Base-by-base conservation (phyloP, 306 rosid genomes). In the Glycine soja region DNA sequence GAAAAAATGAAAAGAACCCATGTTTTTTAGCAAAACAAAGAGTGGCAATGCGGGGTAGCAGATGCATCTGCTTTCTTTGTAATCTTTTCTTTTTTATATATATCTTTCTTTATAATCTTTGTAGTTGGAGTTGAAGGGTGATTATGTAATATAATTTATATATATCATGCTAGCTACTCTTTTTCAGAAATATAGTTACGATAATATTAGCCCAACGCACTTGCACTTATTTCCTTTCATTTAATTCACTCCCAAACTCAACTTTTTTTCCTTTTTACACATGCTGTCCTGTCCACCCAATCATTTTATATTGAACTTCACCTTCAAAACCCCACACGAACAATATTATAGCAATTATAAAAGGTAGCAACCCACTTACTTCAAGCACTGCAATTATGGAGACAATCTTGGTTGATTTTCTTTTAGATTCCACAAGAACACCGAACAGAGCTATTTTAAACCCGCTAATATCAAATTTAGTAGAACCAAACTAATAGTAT, bases 1-100 rank as follows among this genome's bases (percentile, higher is more conserved):
- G 63, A 85, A 16, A n/a, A 85, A 48, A 46, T 15, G 8, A 65
- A 56, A 77, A 63, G 77, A 81, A 57, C 63, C 36, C 88, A 85
- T 85, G 0, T 19, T 80, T 51, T 0, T 36, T 36, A 1, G 13
- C 40, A 15, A 12, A 68, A 68, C 58, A 36, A 59, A 42, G 10
- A 46, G 1, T 59, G 34, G 18, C n/a, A 0, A 24, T 36, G 18
- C 10, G 8, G 4, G 62, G 53, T 57, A 52, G 38, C 30, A 10
- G 54, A 42, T 63, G 9, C 30, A 38, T 56, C 38, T 46, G 42
- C 58, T 48, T 73, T 57, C 72, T 79, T 74, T 66, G 30, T 24
- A 24, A 50, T 67, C 19, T 34, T 34, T 34, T 34, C 38, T 34
- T 34, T 34, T 34, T 34, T 34, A 34, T 34, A 34, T 34, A 34